Percentiles rank a stretch among this genome's conserved stretches.
Evolutionary conservation across 2,329 filamentous ascomycete species (phyloP).

Genomic region (Scedosporium boydii): DNA sequence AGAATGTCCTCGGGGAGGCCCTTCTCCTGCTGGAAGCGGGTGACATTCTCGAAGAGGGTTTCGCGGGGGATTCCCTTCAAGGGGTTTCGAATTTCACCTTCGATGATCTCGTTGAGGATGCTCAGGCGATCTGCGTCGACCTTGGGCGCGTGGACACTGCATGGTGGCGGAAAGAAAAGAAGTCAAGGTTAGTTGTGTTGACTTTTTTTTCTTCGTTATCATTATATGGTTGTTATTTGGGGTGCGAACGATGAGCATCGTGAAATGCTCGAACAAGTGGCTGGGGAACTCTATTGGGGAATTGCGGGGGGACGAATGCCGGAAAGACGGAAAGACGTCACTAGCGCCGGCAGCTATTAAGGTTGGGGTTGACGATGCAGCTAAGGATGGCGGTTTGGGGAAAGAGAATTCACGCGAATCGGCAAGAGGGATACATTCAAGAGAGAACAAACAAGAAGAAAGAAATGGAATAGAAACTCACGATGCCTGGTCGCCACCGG

Average conservation of each 20-base stretch:
- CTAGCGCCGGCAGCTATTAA: neutral
- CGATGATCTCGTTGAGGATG: conserved; percentile 12
- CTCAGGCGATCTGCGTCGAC: neutral
- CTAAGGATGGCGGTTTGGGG: neutral
- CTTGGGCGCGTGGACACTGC: neutral
- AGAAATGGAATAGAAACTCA: neutral
- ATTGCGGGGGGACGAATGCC: neutral
- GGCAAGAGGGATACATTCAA: too few species aligned
- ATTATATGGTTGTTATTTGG: neutral
- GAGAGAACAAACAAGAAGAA: too few species aligned
- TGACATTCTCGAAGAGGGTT: conserved; percentile 42
- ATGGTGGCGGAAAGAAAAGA: neutral
- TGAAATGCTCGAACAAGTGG: neutral
- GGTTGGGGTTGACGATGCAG: neutral
- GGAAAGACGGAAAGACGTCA: neutral
- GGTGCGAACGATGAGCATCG: neutral
- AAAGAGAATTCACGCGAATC: neutral
- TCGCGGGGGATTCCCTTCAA: conserved; percentile 41
- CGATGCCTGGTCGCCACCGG: neutral
- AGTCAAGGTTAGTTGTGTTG: neutral
- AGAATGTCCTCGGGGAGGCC: conserved; percentile 34
- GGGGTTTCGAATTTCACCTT: conserved; percentile 31
- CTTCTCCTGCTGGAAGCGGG: conserved; percentile 40
- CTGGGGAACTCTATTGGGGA: neutral
- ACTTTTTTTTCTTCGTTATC: neutral